A percentile compares a stretch with the other conserved stretches of the same genome.
Conservation (phyloP, 2,329 filamentous ascomycete genomes). For the Didymella segeticola region DNA sequence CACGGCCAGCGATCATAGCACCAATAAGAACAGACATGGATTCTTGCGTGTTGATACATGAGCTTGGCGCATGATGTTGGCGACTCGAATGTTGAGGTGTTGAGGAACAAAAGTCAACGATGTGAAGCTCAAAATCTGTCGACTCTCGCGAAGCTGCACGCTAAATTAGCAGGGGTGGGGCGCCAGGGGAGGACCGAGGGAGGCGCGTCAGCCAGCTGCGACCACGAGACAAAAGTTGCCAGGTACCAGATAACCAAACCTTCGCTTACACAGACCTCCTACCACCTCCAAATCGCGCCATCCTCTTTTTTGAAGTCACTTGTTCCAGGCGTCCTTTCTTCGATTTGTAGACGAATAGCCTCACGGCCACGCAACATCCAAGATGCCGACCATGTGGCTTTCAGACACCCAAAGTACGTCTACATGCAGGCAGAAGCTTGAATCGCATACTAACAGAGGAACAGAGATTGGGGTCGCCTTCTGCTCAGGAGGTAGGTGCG, state of each 20-base stretch:
- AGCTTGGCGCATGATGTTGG: constrained; percentile 1
- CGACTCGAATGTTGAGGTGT: constrained; percentile 6
- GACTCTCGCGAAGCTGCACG: constrained; percentile 24
- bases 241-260: constrained; percentile 2
- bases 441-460: not conserved
- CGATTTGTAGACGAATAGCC: too few species aligned
- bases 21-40: constrained; percentile 19
- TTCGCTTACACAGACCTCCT: too few species aligned
- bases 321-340: too few species aligned
- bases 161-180: constrained; percentile 35
- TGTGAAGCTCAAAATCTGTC: constrained; percentile 25
- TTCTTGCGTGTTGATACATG: constrained; percentile 4
- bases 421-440: not conserved
- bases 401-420: constrained; percentile 90
- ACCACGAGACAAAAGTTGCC: constrained; percentile 16
- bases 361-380: constrained; percentile 19
- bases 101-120: not conserved
- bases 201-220: constrained; percentile 16
- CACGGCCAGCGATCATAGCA: constrained; percentile 1
- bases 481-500: constrained; percentile 88
- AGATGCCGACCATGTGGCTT: constrained; percentile 90
- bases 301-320: not conserved
- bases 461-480: constrained; percentile 96
- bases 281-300: too few species aligned
- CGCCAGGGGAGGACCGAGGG: constrained; percentile 5